Base-by-base conservation (phyloP, 1,284 basidiomycete genomes). In the Ustilago bromivora region DNA sequence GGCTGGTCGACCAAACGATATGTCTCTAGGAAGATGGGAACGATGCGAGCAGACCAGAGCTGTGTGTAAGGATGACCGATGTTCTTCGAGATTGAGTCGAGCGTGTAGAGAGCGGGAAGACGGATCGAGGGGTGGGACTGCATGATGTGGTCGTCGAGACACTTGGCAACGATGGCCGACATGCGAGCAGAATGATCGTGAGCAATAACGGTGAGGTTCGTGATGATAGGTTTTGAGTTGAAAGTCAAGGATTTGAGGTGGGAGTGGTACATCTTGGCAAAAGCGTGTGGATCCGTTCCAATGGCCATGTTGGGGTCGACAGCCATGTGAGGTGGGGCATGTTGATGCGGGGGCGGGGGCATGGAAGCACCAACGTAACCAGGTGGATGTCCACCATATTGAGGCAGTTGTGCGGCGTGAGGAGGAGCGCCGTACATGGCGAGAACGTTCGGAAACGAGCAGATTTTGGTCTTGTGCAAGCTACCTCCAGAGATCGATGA, bases 161-260 rank as follows among this genome's bases (percentile, higher is more conserved):
- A 94, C 78, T 95, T 92, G 1, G 92, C 92, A 28, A 98, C 92
- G 60, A 94, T 90, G 68, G 92, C 90, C 77, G 93, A 91, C 87
- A 92, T 88, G 89, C 85, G 77, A 72, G 92, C 91, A 62, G 91
- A 89, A 85, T 93, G 92, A 71, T 96, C 93, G 88, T 95, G 93
- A 40, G 97, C 96, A 82, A 95, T 91, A 89, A 96, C 91, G 35
- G 96, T 98, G n/a, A 99, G 88, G 73, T 91, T 91, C 87, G 96
- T 95, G 82, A 99, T 99, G 78, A 98, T 92, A 15, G 95, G 94
- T 85, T 96, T 92, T 79, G 95, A 97, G 88, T 99, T 99, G 89
- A 96, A 92, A 49, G 92, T 95, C 73, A 99, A 91, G 79, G 93
- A 91, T 82, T 91, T 89, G 68, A 98, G 91, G 69, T 94, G 92